Conservation (phyloP, 2,329 filamentous ascomycete genomes). For the Madurella fahalii region DNA sequence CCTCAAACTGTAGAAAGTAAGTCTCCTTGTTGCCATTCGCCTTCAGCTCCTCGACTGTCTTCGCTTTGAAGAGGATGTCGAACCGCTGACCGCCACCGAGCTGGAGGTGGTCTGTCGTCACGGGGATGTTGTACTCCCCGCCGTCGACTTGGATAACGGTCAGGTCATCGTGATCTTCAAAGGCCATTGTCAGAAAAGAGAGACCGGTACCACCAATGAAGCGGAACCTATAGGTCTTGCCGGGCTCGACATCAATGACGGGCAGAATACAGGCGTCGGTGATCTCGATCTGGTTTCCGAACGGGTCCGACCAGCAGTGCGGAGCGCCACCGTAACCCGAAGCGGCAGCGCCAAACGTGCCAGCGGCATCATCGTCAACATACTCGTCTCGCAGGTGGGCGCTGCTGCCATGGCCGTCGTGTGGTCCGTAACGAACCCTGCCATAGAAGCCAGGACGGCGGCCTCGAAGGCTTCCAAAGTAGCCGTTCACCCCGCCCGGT, state of each 20-base stretch:
- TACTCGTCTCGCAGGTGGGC: no score
- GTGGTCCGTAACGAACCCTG: constrained; percentile 27
- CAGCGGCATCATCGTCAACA: background rate
- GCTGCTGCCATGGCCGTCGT: constrained; percentile 15
- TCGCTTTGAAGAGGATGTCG: constrained; percentile 52
- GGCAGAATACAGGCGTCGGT: constrained; percentile 41
- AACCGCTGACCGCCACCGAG: constrained; percentile 58
- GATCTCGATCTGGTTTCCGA: constrained; percentile 3
- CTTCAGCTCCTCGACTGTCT: constrained; percentile 42
- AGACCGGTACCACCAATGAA: constrained; percentile 56
- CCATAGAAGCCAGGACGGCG: background rate
- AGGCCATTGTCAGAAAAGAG: constrained; percentile 49
- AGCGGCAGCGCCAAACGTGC: background rate
- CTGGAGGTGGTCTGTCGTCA: constrained; percentile 47
- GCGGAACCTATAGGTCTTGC: constrained; percentile 57
- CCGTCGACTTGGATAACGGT: constrained; percentile 60
- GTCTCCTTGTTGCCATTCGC: constrained; percentile 33
- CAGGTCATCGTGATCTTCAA: constrained; percentile 54
- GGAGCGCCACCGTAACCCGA: background rate
- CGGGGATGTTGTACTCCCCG: constrained; percentile 48
- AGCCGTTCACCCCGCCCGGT: constrained; percentile 10
- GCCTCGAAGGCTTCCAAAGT: constrained; percentile 14
- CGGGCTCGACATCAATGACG: constrained; percentile 56
- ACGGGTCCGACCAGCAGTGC: background rate
- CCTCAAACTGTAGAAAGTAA: constrained; percentile 44